These are phyloP conservation scores for Gaertneriomyces semiglobifer DNA, from an alignment of 192 early-diverging fungal genomes.

Conservation along the genomic window DNA sequence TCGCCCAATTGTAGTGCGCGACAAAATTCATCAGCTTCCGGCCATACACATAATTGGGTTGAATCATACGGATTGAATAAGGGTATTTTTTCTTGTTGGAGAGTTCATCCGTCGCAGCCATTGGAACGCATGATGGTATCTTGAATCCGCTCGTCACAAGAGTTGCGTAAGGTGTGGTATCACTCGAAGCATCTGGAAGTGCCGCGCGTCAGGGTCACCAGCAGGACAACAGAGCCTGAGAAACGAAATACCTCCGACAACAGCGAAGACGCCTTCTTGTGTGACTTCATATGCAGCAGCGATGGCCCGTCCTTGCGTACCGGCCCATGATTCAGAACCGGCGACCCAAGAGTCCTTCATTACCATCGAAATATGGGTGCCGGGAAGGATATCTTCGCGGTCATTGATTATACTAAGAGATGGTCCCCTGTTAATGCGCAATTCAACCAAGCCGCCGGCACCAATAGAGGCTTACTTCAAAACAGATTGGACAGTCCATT, in stretches of 20 bases:
- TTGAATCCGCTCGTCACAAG: constrained; percentile 5
- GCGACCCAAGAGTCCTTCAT: background rate
- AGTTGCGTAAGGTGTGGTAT: background rate
- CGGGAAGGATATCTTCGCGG: background rate
- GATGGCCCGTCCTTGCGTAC: constrained; percentile 5
- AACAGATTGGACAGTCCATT: background rate
- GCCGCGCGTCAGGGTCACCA: too few species aligned
- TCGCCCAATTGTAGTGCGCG: background rate
- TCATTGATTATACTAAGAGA: background rate
- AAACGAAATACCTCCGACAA: background rate
- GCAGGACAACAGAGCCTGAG: background rate
- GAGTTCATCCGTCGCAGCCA: background rate
- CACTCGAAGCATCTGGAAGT: background rate
- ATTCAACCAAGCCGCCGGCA: too few species aligned
- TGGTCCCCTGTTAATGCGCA: too few species aligned
- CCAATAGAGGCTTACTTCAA: background rate
- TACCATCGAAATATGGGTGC: background rate
- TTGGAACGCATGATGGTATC: background rate
- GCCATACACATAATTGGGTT: background rate
- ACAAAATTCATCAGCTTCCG: background rate
- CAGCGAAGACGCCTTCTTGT: background rate
- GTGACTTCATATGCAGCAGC: background rate
- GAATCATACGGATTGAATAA: constrained; percentile 6
- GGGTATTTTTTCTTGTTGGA: constrained; percentile 5
- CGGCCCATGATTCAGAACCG: background rate